A percentile compares a stretch with the other conserved stretches of the same genome.
Evolutionary conservation across 2,329 filamentous ascomycete genomes (phyloP).

Genomic region (Graphilbum sp.): DNA sequence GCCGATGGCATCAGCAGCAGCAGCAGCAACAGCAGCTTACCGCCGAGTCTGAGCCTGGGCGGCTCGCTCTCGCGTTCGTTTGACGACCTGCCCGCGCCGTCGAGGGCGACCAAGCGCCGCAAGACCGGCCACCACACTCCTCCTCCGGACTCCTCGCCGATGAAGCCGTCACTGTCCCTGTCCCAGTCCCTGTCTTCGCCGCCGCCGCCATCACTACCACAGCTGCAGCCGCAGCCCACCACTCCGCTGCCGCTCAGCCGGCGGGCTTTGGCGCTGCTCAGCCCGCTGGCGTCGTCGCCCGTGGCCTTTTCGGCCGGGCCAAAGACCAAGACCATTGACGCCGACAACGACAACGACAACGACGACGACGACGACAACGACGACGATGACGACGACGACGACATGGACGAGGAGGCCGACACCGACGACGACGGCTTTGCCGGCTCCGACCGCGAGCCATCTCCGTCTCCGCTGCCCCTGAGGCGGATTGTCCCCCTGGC

Average conservation of each 20-base stretch:
- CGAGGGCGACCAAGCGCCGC: slow-evolving; percentile 24
- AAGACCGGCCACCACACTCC: slow-evolving; percentile 20
- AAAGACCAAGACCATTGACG: slow-evolving; percentile 9
- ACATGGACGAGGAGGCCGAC: slow-evolving; percentile 3
- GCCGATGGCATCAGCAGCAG: slow-evolving; percentile 14
- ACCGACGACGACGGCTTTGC: slow-evolving; percentile 13
- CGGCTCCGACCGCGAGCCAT: slow-evolving; percentile 19
- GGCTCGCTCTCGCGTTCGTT: slow-evolving; percentile 1
- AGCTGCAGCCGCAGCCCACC: no score
- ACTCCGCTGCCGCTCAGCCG: slow-evolving; percentile 1
- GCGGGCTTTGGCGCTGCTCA: slow-evolving; percentile 18
- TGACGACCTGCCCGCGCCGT: no score
- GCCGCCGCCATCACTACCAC: slow-evolving; percentile 4
- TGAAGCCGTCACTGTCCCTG: slow-evolving; percentile 12
- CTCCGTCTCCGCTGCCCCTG: slow-evolving; percentile 2
- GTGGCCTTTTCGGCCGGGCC: slow-evolving; percentile 14
- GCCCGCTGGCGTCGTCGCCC: slow-evolving; percentile 21
- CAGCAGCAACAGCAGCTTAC: no score
- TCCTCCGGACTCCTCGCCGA: slow-evolving; percentile 19
- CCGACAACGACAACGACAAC: slow-evolving; percentile 9
- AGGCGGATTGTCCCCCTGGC: slow-evolving; percentile 11
- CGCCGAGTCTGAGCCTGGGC: background rate
- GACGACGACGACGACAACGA: slow-evolving; percentile 16
- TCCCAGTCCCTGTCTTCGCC: background rate
- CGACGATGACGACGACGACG: slow-evolving; percentile 15